phyloP scores from a whole-genome alignment of 768 basidiomycete genomes.

The Piloderma croceum region DNA sequence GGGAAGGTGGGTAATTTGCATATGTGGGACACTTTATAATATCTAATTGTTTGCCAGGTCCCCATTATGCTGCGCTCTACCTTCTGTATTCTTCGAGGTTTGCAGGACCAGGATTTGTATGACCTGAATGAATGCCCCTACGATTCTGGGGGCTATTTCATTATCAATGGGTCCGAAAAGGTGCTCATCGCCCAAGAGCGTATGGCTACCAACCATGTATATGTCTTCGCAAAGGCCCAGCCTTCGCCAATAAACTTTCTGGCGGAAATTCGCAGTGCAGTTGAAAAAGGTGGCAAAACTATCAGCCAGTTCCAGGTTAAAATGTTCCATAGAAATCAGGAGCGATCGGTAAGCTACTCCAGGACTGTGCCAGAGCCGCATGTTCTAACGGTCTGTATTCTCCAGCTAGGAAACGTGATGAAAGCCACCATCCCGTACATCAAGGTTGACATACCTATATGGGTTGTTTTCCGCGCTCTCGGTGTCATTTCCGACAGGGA shows the following conservation, averaged over 20 bases:
- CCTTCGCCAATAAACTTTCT: slow-evolving; percentile 94
- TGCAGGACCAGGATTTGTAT: slow-evolving; percentile 77
- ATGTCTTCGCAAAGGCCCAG: slow-evolving; percentile 96
- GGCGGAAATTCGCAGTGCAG: slow-evolving; percentile 94
- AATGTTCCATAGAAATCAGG: slow-evolving; percentile 87
- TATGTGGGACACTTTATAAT: background rate
- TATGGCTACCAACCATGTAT: slow-evolving; percentile 99
- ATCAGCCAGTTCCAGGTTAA: slow-evolving; percentile 98
- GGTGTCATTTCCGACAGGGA: slow-evolving; percentile 97
- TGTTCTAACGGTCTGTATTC: too few species aligned
- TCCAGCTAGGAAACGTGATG: slow-evolving; percentile 83
- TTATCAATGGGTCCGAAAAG: slow-evolving; percentile 99
- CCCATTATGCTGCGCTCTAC: slow-evolving; percentile 97
- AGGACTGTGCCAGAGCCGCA: too few species aligned
- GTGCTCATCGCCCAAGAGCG: slow-evolving; percentile 99
- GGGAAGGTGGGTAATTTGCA: slow-evolving; percentile 62
- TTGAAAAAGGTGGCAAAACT: slow-evolving; percentile 97
- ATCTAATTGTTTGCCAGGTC: slow-evolving; percentile 46
- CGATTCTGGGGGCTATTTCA: slow-evolving; percentile 98
- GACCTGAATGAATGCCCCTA: slow-evolving; percentile 97
- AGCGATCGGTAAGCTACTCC: slow-evolving; percentile 82
- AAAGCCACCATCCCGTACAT: slow-evolving; percentile 98
- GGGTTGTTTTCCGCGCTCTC: slow-evolving; percentile 97
- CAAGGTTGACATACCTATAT: slow-evolving; percentile 96
- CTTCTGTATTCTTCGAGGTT: slow-evolving; percentile 83